Evolutionary conservation across 1,284 basidiomycete genomes (phyloP).

Genomic region (Sparassis latifolia): DNA sequence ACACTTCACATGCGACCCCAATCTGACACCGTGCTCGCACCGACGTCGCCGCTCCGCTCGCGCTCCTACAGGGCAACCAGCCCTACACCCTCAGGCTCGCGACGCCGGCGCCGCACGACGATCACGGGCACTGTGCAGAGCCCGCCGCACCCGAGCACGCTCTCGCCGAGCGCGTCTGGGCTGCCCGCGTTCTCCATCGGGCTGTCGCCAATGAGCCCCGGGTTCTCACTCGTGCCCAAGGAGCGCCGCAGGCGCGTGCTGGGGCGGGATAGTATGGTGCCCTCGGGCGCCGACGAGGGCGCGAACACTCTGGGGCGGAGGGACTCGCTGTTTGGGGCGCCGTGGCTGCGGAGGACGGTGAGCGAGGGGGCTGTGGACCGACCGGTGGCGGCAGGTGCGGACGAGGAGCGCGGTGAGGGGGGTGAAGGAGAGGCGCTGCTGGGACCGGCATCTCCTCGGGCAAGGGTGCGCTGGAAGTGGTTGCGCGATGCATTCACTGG

Average conservation of each 20-base stretch:
- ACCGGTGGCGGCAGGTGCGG: conserved; percentile 11
- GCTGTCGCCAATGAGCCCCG: conserved; percentile 65
- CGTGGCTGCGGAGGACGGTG: not conserved
- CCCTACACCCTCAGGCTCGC: conserved; percentile 8
- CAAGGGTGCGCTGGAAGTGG: conserved; percentile 31
- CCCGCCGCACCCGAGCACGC: conserved; percentile 12
- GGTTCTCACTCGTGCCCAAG: conserved; percentile 56
- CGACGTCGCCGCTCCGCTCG: conserved; percentile 10
- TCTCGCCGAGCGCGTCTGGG: conserved; percentile 22
- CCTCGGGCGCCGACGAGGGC: conserved; percentile 9
- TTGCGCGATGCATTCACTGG: conserved; percentile 19
- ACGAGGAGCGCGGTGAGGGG: conserved; percentile 5
- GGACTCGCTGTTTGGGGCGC: not conserved
- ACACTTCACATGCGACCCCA: conserved; percentile 7
- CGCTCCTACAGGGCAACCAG: conserved; percentile 10
- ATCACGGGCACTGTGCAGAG: conserved; percentile 8
- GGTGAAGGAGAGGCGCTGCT: not conserved
- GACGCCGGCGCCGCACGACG: conserved; percentile 15
- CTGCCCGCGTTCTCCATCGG: conserved; percentile 63
- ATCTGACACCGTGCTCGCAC: conserved; percentile 18
- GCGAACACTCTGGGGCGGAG: not conserved
- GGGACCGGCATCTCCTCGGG: conserved; percentile 2
- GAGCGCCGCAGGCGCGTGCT: conserved; percentile 36
- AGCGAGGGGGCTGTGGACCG: not conserved
- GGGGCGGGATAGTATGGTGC: conserved; percentile 19